Percentiles rank a stretch among this genome's conserved stretches.
Conservation (phyloP, 768 basidiomycete species). For the Coprinellus aureogranulatus region DNA sequence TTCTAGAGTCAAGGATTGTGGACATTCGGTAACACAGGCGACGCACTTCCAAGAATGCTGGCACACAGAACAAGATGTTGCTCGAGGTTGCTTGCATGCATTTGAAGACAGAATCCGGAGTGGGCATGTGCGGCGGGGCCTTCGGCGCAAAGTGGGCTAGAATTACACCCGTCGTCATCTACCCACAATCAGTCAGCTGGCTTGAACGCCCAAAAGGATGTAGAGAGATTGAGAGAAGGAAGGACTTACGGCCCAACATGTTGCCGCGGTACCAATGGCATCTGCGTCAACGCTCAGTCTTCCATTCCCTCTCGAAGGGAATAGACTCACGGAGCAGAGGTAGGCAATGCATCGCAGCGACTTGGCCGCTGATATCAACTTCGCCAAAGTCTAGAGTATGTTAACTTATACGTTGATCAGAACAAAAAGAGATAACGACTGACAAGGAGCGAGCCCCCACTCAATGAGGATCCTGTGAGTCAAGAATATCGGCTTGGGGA, state of each 20-base stretch:
- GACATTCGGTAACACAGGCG: not conserved
- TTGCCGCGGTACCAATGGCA: constrained; percentile 19
- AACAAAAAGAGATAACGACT: not conserved
- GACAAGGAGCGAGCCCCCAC: constrained; percentile 17
- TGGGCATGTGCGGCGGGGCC: constrained; percentile 13
- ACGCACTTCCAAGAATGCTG: constrained; percentile 22
- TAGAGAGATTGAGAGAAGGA: not conserved
- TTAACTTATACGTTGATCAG: not conserved
- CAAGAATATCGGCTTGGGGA: constrained; percentile 22
- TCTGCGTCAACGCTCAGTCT: constrained; percentile 1
- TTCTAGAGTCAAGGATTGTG: too few species aligned
- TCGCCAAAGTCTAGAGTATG: constrained; percentile 20
- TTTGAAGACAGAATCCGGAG: constrained; percentile 15
- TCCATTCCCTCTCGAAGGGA: too few species aligned
- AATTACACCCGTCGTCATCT: constrained; percentile 14
- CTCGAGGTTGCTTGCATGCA: constrained; percentile 8
- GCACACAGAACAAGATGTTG: constrained; percentile 12
- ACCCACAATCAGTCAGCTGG: not conserved
- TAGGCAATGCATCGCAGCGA: constrained; percentile 17
- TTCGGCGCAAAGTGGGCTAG: constrained; percentile 24
- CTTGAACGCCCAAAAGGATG: too few species aligned
- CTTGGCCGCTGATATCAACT: constrained; percentile 20
- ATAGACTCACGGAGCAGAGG: constrained; percentile 20
- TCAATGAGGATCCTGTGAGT: constrained; percentile 15
- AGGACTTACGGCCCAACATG: constrained; percentile 16